Conservation (phyloP, 164 flowering plant genomes). For the Aristolochia fimbriata region DNA sequence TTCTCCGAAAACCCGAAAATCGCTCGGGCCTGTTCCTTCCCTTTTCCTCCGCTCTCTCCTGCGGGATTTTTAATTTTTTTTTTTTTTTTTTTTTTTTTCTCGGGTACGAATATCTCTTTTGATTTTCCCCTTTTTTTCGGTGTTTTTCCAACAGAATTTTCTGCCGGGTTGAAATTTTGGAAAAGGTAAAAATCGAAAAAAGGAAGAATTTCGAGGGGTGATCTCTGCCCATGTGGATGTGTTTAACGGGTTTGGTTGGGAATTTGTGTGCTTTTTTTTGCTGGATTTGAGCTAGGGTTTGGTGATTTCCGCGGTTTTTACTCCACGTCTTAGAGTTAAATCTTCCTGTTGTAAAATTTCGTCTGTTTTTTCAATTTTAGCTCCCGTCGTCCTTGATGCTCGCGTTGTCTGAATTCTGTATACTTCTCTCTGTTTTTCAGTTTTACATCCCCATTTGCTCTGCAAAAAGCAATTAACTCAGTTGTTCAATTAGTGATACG, state of each 20-base stretch:
- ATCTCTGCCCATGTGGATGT: background rate
- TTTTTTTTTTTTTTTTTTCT: constrained; percentile 2
- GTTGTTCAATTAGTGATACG: too few relatives aligned
- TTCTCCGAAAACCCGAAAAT: too few relatives aligned
- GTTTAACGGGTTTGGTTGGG: background rate
- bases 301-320: background rate
- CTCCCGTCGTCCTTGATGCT: too few relatives aligned
- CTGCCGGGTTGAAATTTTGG: constrained; percentile 5
- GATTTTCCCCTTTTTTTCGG: constrained; percentile 3
- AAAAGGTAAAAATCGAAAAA: constrained; percentile 13
- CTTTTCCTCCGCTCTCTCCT: background rate
- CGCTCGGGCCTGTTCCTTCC: too few relatives aligned
- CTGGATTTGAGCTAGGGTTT: background rate
- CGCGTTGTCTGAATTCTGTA: too few relatives aligned
- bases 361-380: too few relatives aligned
- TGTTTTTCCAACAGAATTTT: constrained; percentile 6
- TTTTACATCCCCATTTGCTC: too few relatives aligned
- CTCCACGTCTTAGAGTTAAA: background rate
- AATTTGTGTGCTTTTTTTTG: constrained; percentile 1
- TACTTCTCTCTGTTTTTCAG: too few relatives aligned
- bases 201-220: constrained; percentile 3
- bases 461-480: too few relatives aligned
- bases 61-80: constrained; percentile 6
- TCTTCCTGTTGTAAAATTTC: background rate
- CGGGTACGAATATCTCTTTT: constrained; percentile 12